Evolutionary conservation across 1,284 basidiomycete species (phyloP), one percentile per base, ranked within the genome.

Genomic region (Cutaneotrichosporon daszewskae): DNA sequence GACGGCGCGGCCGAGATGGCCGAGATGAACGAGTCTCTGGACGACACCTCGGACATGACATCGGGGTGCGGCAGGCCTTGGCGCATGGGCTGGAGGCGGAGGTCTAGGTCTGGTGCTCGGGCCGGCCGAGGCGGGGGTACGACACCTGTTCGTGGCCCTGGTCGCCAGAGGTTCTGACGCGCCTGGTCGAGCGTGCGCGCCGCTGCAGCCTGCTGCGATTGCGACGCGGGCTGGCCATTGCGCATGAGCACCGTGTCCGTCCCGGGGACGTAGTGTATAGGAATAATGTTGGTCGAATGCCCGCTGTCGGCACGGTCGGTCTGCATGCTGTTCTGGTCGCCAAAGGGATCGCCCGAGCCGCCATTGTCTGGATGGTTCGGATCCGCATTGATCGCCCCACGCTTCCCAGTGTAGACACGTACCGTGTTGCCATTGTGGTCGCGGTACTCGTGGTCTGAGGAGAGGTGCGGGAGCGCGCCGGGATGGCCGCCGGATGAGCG

Each of bases 231-330:
- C 31, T 47, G 27, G 37, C 52, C 32, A 47, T 46, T 19, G 23
- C 39, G 38, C 16, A 19, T 16, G 4, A 47, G 41, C 10, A 44
- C 28, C 20, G 40, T 32, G 28, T 62, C 59, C 32, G 45, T 45
- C 20, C 51, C 49, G 12, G 69, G 67, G n/a, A 70, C 64, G 37
- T 57, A 73, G 32, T 70, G 68, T 34, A 71, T 73, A 2, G 70
- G 71, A 19, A 72, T 69, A 33, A 72, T 66, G 39, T 71, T 68
- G 23, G 68, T 66, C 12, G 58, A 57, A 26, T 59, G 55, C 10
- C 57, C 59, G 10, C 51, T 53, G 16, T 55, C 58, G 4, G 47
- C 56, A 2, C 49, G 50, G 32, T 57, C 57, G 1, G 66, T 69
- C 1, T 59, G 60, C 18, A 71, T 53, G 29, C 59, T 63, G 22